These are phyloP conservation scores for Botryotinia calthae DNA, from an alignment of 2,329 filamentous ascomycete genomes.

Conservation along the genomic window DNA sequence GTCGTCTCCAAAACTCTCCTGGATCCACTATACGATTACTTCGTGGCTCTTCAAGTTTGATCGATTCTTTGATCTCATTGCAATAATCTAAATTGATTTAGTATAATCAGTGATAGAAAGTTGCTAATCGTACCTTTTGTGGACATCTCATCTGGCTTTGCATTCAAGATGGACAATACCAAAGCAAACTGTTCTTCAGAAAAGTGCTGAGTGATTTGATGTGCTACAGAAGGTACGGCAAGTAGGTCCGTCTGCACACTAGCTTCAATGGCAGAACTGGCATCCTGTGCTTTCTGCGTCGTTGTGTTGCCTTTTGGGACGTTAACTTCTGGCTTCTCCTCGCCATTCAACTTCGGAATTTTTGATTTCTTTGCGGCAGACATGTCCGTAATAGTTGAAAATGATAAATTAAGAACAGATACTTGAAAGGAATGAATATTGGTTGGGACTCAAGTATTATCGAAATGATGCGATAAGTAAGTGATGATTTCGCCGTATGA, in stretches of 20 bases:
- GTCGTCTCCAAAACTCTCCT: constrained; percentile 2
- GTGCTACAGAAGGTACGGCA: too few species aligned
- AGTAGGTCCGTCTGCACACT: background rate
- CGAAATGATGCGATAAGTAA: background rate
- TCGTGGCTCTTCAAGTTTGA: background rate
- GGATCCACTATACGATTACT: background rate
- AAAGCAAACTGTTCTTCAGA: background rate
- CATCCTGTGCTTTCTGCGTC: too few species aligned
- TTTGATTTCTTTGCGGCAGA: background rate
- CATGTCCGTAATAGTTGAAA: background rate
- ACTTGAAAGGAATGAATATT: background rate
- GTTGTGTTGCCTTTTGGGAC: background rate
- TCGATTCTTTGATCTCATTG: background rate
- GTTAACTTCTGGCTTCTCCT: background rate
- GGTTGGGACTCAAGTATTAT: background rate
- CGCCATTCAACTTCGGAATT: background rate
- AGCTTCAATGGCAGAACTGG: background rate
- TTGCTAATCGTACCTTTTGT: background rate
- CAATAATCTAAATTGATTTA: background rate
- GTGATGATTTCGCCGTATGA: background rate
- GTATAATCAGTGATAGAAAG: too few species aligned
- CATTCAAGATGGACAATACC: background rate
- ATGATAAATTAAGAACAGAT: background rate
- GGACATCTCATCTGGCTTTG: background rate
- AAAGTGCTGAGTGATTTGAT: background rate